phyloP scores from a whole-genome alignment of 2,329 filamentous ascomycete genomes.

The Trichoderma brevicompactum region DNA sequence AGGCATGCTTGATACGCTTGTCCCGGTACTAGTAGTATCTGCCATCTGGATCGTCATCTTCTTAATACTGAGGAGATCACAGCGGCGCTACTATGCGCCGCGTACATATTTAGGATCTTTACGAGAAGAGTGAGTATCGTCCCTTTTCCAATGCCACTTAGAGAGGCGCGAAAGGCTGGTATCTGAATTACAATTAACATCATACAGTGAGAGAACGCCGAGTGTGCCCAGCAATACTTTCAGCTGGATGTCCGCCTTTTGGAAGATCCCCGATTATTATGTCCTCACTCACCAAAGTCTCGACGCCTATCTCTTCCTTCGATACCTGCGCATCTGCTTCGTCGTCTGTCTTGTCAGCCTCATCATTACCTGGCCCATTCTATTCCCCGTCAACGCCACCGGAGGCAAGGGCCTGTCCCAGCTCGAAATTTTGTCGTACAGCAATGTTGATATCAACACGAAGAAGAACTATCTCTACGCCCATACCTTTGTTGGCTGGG shows the following conservation, averaged over 20 bases:
- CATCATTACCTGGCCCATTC: conserved; percentile 80
- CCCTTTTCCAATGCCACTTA: not conserved
- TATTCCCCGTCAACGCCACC: conserved; percentile 83
- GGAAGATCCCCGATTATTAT: conserved; percentile 72
- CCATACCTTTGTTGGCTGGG: conserved; percentile 77
- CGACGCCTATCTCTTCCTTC: conserved; percentile 86
- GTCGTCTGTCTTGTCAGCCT: conserved; percentile 81
- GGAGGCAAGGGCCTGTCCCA: conserved; percentile 69
- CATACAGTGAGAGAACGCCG: conserved; percentile 58
- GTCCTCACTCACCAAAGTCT: conserved; percentile 85
- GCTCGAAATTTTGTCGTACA: conserved; percentile 56
- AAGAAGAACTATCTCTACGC: conserved; percentile 73
- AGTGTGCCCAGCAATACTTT: conserved; percentile 60
- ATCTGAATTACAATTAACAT: conserved; percentile 27
- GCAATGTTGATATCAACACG: conserved; percentile 53
- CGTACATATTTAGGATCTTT: conserved; percentile 56
- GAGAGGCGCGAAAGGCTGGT: not conserved
- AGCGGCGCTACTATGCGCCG: conserved; percentile 60
- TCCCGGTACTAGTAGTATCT: conserved; percentile 57
- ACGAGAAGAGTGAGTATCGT: conserved; percentile 50
- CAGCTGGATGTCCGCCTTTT: conserved; percentile 66
- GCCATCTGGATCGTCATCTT: conserved; percentile 57
- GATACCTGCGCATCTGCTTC: conserved; percentile 77
- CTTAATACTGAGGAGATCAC: conserved; percentile 52
- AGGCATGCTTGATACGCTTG: conserved; percentile 56